Conservation (phyloP, 2,329 filamentous ascomycete species). For the Diaporthe amygdali region DNA sequence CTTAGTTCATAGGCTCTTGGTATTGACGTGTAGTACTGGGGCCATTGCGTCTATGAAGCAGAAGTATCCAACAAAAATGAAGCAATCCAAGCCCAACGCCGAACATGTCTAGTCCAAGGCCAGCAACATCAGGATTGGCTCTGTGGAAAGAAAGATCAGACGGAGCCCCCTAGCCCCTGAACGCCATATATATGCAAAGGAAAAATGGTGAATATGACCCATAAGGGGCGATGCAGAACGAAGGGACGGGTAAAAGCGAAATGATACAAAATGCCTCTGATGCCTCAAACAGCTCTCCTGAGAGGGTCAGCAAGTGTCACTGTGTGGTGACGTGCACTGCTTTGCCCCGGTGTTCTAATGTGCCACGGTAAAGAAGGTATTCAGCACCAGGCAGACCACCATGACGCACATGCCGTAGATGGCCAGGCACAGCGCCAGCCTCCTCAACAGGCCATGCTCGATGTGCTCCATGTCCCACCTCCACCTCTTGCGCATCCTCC, state of each 20-base stretch:
- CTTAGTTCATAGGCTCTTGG: background rate
- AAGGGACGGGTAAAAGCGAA: background rate
- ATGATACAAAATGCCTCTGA: background rate
- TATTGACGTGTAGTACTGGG: background rate
- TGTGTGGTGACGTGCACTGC: background rate
- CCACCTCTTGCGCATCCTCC: slow-evolving; percentile 62
- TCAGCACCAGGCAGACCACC: slow-evolving; percentile 84
- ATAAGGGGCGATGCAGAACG: background rate
- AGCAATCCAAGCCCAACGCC: background rate
- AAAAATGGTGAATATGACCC: background rate
- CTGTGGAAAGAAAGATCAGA: background rate
- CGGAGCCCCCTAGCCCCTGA: background rate
- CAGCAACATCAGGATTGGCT: background rate
- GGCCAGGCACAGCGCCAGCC: slow-evolving; percentile 75
- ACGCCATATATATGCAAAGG: slow-evolving; percentile 10
- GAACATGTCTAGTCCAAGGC: background rate
- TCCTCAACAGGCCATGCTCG: slow-evolving; percentile 70
- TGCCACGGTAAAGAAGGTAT: slow-evolving; percentile 76
- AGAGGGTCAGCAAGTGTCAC: background rate
- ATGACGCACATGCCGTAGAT: slow-evolving; percentile 89
- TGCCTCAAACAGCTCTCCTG: background rate
- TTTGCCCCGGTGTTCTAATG: slow-evolving; percentile 49
- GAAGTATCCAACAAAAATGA: background rate
- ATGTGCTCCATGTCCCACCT: slow-evolving; percentile 67
- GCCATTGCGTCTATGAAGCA: background rate